Evolutionary conservation across 2,329 filamentous ascomycete species (phyloP), one percentile per base, ranked within the genome.

Genomic region (Coniochaeta sp.): DNA sequence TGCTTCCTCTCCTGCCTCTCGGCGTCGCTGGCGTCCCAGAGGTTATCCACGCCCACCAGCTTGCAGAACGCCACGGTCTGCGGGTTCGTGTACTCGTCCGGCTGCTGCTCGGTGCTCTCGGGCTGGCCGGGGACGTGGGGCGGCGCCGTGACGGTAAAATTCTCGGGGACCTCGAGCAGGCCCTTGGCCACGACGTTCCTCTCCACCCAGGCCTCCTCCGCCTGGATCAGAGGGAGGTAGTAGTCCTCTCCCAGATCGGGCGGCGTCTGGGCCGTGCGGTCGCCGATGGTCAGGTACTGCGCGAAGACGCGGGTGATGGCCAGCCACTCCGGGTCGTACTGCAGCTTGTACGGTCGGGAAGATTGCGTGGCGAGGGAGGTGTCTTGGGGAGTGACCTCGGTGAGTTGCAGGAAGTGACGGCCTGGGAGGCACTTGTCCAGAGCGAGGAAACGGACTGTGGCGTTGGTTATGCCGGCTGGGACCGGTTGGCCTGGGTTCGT

Each of bases 281-380:
- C 75, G 53, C 89, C 87, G 32, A 92, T 71, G 1, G 72, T 68
- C 2, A 94, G 74, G 35, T 82, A 76, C 3, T 74, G 60, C 35
- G 87, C 82, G 63, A 97, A 95, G 7, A 84, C 86, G 38, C 92
- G 87, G 12, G 86, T 91, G 57, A 99, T 96, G 38, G 94, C 87
- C 7, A 99, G 83, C 92, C 92, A 99, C 71, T 99, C 94, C 10
- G 85, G 82, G 66, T 99, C 94, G 65, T 99, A 97, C 47, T 83
- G 73, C 1, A 96, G 75, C 10, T 71, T 74, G 58, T 82, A 79
- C 1, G 83, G 82, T 2, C 73, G 68, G 14, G 61, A 49, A 48
- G 71, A 8, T 24, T 60, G 48, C n/a, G 48, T 20, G 13, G 57
- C 49, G 3, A 64, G 27, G 14, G 67, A 56, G 0, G 68, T 53